Evolutionary conservation across 2,329 filamentous ascomycete species (phyloP), one percentile per base, ranked within the genome.

Genomic region (Penicillium sclerotiorum): DNA sequence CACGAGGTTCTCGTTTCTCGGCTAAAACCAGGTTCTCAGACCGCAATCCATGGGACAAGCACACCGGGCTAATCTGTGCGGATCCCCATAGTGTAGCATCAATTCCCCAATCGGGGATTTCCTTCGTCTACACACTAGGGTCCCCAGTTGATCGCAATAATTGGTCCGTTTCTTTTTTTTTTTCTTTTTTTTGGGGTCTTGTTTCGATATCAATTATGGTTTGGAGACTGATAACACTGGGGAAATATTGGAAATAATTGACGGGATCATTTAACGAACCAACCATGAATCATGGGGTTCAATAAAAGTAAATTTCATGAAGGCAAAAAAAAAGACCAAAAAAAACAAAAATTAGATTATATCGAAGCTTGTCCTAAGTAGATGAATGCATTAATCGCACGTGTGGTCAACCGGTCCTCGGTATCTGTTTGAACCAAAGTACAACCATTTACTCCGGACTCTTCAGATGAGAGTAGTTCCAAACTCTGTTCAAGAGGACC

Each of bases 51-150:
- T 43, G 40, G 40, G 40, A 43, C 27, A 17, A 2, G 17, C 27
- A 41, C 38, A 41, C 38, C 38, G 23, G 22, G 15, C 7, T 9
- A 12, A 30, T 36, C 33, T 36, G 15, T 17, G n/a, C 7, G 25
- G 8, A 8, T 17, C 32, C 8, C 13, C n/a, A 18, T 35, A 8
- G 32, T 35, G 32, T 27, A 41, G 5, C 15, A 41, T 30, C 25
- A 30, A 30, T 41, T 41, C 17, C 39, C 39, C 39, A 41, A 41
- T 41, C 39, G 39, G 39, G 39, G 39, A 42, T 30, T 42, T 42
- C 39, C 25, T 12, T n/a, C n/a, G n/a, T n/a, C n/a, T 41, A 9
- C n/a, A 6, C 9, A 18, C n/a, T 17, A 35, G 30, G 32, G 15
- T 35, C n/a, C n/a, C n/a, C n/a, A n/a, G 12, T 32, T 6, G 28